phyloP scores from a whole-genome alignment of 1,284 basidiomycete species.

The Fomes fomentarius region DNA sequence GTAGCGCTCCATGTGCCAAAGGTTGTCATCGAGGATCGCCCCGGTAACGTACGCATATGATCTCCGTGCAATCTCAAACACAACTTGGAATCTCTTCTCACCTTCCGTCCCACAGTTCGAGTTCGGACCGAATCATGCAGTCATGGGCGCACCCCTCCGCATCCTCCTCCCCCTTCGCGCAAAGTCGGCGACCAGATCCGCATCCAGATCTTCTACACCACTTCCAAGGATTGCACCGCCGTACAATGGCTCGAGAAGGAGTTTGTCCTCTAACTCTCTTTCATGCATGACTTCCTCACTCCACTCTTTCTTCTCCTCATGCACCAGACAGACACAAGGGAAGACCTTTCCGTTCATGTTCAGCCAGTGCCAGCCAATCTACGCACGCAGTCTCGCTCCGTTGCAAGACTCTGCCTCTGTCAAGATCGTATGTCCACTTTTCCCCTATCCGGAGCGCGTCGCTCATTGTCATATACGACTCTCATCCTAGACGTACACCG shows the following conservation, averaged over 20 bases:
- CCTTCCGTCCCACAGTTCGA: conserved; percentile 76
- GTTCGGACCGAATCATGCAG: conserved; percentile 56
- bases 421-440: conserved; percentile 57
- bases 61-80: not conserved
- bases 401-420: conserved; percentile 80
- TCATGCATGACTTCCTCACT: not conserved
- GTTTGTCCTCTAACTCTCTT: conserved; percentile 42
- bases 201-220: conserved; percentile 73
- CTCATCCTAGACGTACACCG: conserved; percentile 69
- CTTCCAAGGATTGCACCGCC: conserved; percentile 80
- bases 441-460: too few species aligned
- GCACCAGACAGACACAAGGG: conserved; percentile 88
- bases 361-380: conserved; percentile 95
- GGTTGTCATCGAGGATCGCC: conserved; percentile 59
- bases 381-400: conserved; percentile 81
- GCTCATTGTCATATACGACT: not conserved
- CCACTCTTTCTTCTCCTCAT: too few species aligned
- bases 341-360: conserved; percentile 68
- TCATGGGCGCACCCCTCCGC: conserved; percentile 75
- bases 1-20: conserved; percentile 68
- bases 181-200: conserved; percentile 48
- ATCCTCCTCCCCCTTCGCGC: conserved; percentile 50
- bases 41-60: conserved; percentile 45
- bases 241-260: conserved; percentile 94
- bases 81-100: not conserved